Evolutionary conservation across 164 flowering plant genomes (phyloP).

Genomic region (Chloranthus sessilifolius): DNA sequence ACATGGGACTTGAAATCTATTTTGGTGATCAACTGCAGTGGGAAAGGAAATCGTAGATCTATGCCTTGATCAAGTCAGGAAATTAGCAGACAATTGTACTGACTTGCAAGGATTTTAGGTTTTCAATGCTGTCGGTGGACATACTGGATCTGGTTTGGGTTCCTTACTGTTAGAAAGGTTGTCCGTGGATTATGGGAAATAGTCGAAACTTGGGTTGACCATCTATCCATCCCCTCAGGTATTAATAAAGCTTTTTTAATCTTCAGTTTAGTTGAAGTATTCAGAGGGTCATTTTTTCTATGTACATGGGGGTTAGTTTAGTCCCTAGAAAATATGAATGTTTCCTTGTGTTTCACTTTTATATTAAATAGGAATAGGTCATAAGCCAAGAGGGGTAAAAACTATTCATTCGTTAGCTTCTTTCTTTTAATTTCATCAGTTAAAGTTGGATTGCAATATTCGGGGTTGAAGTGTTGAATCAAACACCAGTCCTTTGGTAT

Average conservation of each 20-base stretch:
- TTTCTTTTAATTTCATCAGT: no score
- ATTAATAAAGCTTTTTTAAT: neutral
- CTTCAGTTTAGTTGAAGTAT: no score
- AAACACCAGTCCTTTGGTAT: no score
- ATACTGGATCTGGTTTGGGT: conserved; percentile 51
- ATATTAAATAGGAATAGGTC: no score
- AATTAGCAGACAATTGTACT: conserved; percentile 50
- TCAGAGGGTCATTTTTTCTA: no score
- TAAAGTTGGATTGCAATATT: no score
- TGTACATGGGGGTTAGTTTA: no score
- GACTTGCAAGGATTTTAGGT: conserved; percentile 46
- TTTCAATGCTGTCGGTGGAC: conserved; percentile 45
- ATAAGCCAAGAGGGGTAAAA: no score
- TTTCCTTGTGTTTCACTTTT: no score
- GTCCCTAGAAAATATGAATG: no score
- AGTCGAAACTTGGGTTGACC: conserved; percentile 44
- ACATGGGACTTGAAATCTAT: neutral
- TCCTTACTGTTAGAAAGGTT: conserved; percentile 40
- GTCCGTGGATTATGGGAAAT: conserved; percentile 48
- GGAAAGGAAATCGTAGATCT: conserved; percentile 44
- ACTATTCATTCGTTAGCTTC: no score
- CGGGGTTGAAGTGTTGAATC: no score
- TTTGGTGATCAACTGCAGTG: conserved; percentile 8
- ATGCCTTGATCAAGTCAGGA: conserved; percentile 43
- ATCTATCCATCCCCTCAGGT: conserved; percentile 40